phyloP scores from a whole-genome alignment of 2,329 filamentous ascomycete species.

The Xylariales sp. region DNA sequence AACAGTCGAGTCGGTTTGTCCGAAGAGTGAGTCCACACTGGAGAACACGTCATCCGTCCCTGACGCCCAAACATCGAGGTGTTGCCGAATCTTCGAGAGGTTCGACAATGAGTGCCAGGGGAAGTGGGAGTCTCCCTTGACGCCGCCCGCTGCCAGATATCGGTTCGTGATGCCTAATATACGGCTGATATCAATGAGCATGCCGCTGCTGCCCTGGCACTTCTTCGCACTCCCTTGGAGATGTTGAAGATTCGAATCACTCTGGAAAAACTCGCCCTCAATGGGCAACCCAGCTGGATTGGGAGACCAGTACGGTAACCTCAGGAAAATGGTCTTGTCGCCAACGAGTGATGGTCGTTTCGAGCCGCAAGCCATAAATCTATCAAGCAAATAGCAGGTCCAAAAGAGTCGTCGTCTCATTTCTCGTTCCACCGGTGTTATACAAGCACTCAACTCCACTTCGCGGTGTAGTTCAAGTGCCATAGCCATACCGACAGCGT shows the following conservation, averaged over 20 bases:
- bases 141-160: constrained; percentile 78
- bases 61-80: constrained; percentile 79
- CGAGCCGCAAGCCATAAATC: constrained; percentile 77
- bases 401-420: constrained; percentile 78
- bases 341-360: constrained; percentile 75
- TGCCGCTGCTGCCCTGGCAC: constrained; percentile 68
- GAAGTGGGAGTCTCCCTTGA: constrained; percentile 86
- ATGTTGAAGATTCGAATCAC: constrained; percentile 71
- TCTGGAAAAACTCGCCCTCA: constrained; percentile 78
- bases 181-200: constrained; percentile 80
- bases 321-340: constrained; percentile 70
- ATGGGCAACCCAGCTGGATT: constrained; percentile 56
- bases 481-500: constrained; percentile 75
- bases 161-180: constrained; percentile 79
- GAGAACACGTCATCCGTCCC: constrained; percentile 76
- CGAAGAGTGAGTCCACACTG: constrained; percentile 69
- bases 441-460: constrained; percentile 55
- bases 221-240: constrained; percentile 64
- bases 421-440: constrained; percentile 67
- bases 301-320: constrained; percentile 70
- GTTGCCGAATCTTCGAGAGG: constrained; percentile 78
- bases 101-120: constrained; percentile 86
- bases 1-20: constrained; percentile 71
- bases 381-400: constrained; percentile 82
- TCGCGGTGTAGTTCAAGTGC: constrained; percentile 79